phyloP scores from a whole-genome alignment of 345 rosid genomes.

The Syzygium aromaticum region DNA sequence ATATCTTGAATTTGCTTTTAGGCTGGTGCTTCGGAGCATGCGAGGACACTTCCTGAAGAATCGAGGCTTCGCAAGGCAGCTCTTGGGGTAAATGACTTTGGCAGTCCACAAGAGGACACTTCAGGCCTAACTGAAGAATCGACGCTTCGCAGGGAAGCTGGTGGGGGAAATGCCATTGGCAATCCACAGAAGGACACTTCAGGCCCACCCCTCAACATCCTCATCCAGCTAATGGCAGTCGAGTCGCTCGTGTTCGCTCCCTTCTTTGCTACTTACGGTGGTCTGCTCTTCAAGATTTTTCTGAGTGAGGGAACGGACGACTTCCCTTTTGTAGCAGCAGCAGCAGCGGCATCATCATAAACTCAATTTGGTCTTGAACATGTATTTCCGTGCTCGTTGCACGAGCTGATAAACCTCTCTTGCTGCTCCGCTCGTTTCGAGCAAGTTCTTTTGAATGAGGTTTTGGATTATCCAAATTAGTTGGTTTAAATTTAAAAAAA shows the following conservation, averaged over 20 bases:
- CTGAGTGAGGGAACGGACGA: neutral
- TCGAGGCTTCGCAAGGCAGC: too few species aligned
- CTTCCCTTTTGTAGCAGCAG: neutral
- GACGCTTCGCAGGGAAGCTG: neutral
- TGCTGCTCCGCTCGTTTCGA: too few species aligned
- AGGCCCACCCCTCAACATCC: constrained; percentile 33
- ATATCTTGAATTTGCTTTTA: neutral
- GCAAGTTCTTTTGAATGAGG: too few species aligned
- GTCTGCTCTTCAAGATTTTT: constrained; percentile 27
- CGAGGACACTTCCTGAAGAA: neutral
- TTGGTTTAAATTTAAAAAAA: too few species aligned
- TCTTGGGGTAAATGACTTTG: too few species aligned
- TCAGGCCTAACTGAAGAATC: too few species aligned
- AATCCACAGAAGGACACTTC: constrained; percentile 6
- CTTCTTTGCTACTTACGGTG: constrained; percentile 33
- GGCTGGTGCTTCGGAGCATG: constrained; percentile 9
- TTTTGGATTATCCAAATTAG: too few species aligned
- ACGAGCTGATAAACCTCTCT: too few species aligned
- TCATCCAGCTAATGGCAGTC: constrained; percentile 35
- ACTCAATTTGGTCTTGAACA: neutral
- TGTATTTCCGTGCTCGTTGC: neutral
- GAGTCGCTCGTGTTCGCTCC: constrained; percentile 41
- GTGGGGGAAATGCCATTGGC: neutral
- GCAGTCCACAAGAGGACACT: too few species aligned
- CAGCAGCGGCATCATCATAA: too few species aligned